Evolutionary conservation across 1,139 yeast genomes (phyloP), one percentile per base, ranked within the genome.

Genomic region (Yamadazyma pseudoaaseri): DNA sequence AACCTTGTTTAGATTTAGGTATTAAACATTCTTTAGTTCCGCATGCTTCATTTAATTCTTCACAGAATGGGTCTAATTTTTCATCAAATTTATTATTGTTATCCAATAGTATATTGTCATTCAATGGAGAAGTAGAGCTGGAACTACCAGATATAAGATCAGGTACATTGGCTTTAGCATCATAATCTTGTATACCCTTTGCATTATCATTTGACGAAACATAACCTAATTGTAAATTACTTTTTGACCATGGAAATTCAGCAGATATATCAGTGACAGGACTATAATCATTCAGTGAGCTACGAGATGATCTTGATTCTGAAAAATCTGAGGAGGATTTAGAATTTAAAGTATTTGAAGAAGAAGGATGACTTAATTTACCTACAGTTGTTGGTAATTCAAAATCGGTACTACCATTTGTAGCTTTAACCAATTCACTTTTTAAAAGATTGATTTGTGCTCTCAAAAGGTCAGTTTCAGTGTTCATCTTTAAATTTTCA

Each of bases 391-490:
- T 56, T 3, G 70, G 69, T 34, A 62, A 54, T 20, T 52, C 50
- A 36, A 70, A 70, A 12, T 62, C 57, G 11, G 69, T 42, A 8
- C 21, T 25, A 3, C 52, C 36, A 10, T 79, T 83, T 41, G 84
- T 68, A 56, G 77, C 81, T 47, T 79, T 75, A 15, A 78, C 63
- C 45, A 90, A 70, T 60, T 89, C 96, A 22, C 62, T 63, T 63
- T 86, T 82, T 37, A 90, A 70, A 43, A 84, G 70, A 34, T 76
- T 79, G 18, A 90, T 89, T 59, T 89, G 96, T 30, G 81, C 70
- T 53, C 83, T 73, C 42, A 90, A 65, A 38, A 85, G 77, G 49
- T 84, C 85, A 25, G 85, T 70, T 53, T 89, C 96, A 17, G 85
- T 70, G 42, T 69, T 67, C 38, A 83, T 75, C 49, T 71, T 69